Base-by-base conservation (phyloP, 2,329 filamentous ascomycete species). In the Parascedosporium putredinis region DNA sequence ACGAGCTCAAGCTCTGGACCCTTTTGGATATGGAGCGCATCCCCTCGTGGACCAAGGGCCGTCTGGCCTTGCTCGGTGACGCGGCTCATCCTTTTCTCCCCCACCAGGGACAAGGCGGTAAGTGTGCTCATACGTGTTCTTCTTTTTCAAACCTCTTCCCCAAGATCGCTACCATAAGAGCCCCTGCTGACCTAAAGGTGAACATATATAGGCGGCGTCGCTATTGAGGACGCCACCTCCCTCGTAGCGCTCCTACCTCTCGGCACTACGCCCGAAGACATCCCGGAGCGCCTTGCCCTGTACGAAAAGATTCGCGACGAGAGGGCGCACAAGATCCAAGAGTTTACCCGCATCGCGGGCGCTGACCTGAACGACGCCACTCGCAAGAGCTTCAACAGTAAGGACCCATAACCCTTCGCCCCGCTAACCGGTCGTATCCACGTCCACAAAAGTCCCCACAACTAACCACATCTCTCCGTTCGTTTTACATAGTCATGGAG, bases 1-100 rank as follows among this genome's bases (percentile, higher is more conserved):
- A 64, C 0, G 66, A 65, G 1, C 57, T 81, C 18, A 79, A 75
- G 50, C 64, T 79, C 1, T 84, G 78, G 79, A 72, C 70, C 20
- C 61, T 84, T 1, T 59, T 81, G 3, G 83, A 86, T 54, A 83
- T 84, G 76, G 71, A 76, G 3, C 63, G 69, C 1, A 60, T 86
- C 14, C 70, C 73, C 0, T 68, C 63, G 0, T 86, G 79, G 75
- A 65, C 69, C 0, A 70, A 74, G 2, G 74, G 63, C 1, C 70
- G 67, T 4, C 59, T 84, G 16, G 79, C 72, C 1, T 60, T 85
- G 0, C 61, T 86, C 0, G 83, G 83, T 0, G 83, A 86, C 58
- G 80, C 83, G 0, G 83, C 80, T 0, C 83, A 87, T 59, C 81
- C 83, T 0, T 84, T 86, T 56, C 65, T 81, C 0, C 83, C 81